Conservation (phyloP, 148 eudicot species). For the Camellia lanceoleosa region DNA sequence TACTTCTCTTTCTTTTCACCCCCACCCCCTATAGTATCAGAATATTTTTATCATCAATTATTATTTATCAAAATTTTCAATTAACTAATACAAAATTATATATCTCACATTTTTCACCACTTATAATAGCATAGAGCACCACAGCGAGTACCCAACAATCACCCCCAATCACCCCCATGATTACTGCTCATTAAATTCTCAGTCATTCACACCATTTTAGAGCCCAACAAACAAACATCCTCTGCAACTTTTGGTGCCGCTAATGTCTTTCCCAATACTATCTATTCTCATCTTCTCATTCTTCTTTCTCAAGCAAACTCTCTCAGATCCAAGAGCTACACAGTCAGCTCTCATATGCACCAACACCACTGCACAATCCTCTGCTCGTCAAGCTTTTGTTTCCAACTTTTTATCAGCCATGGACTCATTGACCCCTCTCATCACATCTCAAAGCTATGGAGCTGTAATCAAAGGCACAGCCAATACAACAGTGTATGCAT, state of each 20-base stretch:
- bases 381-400: slow-evolving; percentile 32
- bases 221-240: too few species aligned
- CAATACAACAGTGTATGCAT: slow-evolving; percentile 29
- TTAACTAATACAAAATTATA: too few species aligned
- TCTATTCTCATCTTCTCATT: neutral
- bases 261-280: neutral
- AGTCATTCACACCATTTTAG: too few species aligned
- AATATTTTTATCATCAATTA: too few species aligned
- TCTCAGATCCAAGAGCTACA: slow-evolving; percentile 42
- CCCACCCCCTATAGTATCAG: too few species aligned
- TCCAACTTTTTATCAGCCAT: slow-evolving; percentile 34
- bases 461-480: slow-evolving; percentile 18
- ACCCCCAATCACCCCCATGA: too few species aligned
- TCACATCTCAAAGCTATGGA: slow-evolving; percentile 21
- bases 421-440: slow-evolving; percentile 25
- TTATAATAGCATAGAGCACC: too few species aligned
- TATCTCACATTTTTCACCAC: too few species aligned
- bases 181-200: too few species aligned
- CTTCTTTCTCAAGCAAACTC: neutral
- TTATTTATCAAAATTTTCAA: too few species aligned
- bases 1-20: too few species aligned
- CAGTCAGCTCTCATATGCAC: slow-evolving; percentile 32
- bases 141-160: too few species aligned
- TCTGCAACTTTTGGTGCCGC: neutral
- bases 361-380: slow-evolving; percentile 27